Percentiles rank a stretch among this genome's conserved stretches.
Conservation (phyloP, 176 grass and related monocot species). For the Tuctoria greenei region DNA sequence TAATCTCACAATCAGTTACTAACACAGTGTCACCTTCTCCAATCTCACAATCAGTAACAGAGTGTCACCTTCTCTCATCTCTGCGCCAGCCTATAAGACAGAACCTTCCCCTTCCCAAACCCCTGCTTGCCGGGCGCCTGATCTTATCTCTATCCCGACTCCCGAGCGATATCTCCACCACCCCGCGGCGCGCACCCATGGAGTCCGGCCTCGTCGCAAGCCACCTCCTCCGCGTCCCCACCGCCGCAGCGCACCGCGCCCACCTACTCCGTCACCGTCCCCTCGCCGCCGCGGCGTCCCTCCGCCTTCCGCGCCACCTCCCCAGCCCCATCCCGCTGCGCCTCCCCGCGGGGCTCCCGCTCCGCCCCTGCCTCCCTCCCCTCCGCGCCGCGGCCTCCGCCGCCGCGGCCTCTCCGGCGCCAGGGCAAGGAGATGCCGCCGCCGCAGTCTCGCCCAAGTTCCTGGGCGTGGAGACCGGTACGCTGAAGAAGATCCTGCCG, state of each 20-base stretch:
- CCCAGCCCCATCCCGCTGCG: slow-evolving; percentile 42
- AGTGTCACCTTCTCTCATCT: slow-evolving; percentile 31
- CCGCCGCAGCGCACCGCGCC: neutral
- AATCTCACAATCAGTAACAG: no score
- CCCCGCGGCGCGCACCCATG: slow-evolving; percentile 28
- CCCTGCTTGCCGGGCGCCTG: slow-evolving; percentile 39
- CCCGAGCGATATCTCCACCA: slow-evolving; percentile 25
- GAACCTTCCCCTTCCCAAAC: slow-evolving; percentile 8
- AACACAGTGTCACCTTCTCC: no score
- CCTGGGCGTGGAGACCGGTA: slow-evolving; percentile 63
- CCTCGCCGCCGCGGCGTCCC: neutral
- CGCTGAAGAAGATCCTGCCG: slow-evolving; percentile 92
- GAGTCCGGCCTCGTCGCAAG: slow-evolving; percentile 63
- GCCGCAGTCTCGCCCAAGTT: slow-evolving; percentile 38
- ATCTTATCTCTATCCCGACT: slow-evolving; percentile 39
- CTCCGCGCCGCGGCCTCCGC: slow-evolving; percentile 34
- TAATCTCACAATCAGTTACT: neutral
- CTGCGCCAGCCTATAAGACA: slow-evolving; percentile 4
- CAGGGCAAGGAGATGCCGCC: neutral
- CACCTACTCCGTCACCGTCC: slow-evolving; percentile 34
- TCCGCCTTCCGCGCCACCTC: slow-evolving; percentile 9
- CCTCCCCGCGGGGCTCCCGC: slow-evolving; percentile 43
- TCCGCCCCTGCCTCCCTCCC: slow-evolving; percentile 36
- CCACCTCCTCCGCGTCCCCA: slow-evolving; percentile 47
- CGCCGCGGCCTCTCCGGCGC: neutral